Conservation (phyloP, 1,284 basidiomycete species). For the Apiotrichum akiyoshidainum region DNA sequence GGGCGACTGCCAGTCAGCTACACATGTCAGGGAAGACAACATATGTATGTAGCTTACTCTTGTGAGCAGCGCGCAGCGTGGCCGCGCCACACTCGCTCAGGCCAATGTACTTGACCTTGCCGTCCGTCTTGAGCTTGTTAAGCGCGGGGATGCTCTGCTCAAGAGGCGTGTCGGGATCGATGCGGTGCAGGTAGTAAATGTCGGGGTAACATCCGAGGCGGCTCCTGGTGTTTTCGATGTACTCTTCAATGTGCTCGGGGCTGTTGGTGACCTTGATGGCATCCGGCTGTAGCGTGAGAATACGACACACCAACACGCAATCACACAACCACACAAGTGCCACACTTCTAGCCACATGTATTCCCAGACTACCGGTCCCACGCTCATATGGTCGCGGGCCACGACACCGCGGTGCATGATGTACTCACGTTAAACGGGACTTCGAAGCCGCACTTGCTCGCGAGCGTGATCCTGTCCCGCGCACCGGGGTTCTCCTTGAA, state of each 20-base stretch:
- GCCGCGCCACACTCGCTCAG: conserved; percentile 60
- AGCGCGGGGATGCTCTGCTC: conserved; percentile 42
- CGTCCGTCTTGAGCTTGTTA: conserved; percentile 43
- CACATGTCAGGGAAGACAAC: no score
- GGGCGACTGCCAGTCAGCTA: conserved; percentile 33
- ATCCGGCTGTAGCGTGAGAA: background rate
- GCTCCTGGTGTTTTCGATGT: conserved; percentile 40
- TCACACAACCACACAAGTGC: background rate
- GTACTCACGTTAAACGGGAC: conserved; percentile 15
- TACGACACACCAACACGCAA: background rate
- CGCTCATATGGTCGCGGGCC: no score
- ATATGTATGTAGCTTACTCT: conserved; percentile 27
- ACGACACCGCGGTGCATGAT: no score
- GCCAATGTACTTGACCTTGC: conserved; percentile 49
- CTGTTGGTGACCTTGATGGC: conserved; percentile 25
- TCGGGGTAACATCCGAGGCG: conserved; percentile 47
- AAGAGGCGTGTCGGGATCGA: conserved; percentile 37
- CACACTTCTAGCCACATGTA: no score
- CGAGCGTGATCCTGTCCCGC: conserved; percentile 48
- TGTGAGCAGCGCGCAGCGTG: conserved; percentile 62
- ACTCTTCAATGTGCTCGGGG: conserved; percentile 39
- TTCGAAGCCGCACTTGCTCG: conserved; percentile 46
- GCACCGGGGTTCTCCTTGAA: conserved; percentile 31
- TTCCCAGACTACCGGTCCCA: no score
- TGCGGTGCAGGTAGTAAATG: conserved; percentile 51